These are phyloP conservation scores for Xylaria bambusicola DNA, from an alignment of 495 filamentous ascomycete species.

Conservation along the genomic window DNA sequence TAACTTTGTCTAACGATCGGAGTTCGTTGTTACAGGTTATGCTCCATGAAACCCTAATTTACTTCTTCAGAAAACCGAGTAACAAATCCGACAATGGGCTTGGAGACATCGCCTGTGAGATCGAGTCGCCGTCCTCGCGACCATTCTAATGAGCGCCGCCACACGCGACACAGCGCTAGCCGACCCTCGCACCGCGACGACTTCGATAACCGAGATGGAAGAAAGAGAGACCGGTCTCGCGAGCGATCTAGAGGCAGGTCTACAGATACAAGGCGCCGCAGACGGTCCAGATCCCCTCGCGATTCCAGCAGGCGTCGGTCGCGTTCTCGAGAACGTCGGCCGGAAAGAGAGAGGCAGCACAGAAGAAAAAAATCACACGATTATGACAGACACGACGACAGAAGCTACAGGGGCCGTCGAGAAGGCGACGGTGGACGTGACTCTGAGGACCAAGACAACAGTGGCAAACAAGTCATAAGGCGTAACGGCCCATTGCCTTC, in stretches of 20 bases:
- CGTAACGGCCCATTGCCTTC: conserved; percentile 65
- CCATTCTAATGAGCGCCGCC: conserved; percentile 23
- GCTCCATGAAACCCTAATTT: background rate
- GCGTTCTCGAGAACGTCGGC: conserved; percentile 30
- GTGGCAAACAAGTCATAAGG: conserved; percentile 33
- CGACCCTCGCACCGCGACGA: conserved; percentile 26
- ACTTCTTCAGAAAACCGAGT: background rate
- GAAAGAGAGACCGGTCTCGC: conserved; percentile 26
- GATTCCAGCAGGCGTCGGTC: conserved; percentile 35
- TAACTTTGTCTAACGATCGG: background rate
- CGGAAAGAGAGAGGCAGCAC: conserved; percentile 21
- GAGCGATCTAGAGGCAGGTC: conserved; percentile 30
- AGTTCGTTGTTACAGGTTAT: background rate
- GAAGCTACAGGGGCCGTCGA: conserved; percentile 20
- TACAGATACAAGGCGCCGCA: conserved; percentile 21
- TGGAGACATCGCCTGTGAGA: conserved; percentile 7
- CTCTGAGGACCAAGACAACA: conserved; percentile 20
- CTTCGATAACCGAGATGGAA: conserved; percentile 21
- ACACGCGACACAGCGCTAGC: conserved; percentile 25
- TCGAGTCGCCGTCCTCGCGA: conserved; percentile 7
- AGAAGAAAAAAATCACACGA: conserved; percentile 19
- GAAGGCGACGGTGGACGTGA: conserved; percentile 22
- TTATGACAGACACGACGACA: conserved; percentile 23
- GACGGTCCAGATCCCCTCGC: conserved; percentile 42
- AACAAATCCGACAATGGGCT: conserved; percentile 11